A percentile compares a stretch with the other conserved stretches of the same genome.
These are phyloP conservation scores for Mycena metata DNA, from an alignment of 768 basidiomycete species.

Conservation along the genomic window DNA sequence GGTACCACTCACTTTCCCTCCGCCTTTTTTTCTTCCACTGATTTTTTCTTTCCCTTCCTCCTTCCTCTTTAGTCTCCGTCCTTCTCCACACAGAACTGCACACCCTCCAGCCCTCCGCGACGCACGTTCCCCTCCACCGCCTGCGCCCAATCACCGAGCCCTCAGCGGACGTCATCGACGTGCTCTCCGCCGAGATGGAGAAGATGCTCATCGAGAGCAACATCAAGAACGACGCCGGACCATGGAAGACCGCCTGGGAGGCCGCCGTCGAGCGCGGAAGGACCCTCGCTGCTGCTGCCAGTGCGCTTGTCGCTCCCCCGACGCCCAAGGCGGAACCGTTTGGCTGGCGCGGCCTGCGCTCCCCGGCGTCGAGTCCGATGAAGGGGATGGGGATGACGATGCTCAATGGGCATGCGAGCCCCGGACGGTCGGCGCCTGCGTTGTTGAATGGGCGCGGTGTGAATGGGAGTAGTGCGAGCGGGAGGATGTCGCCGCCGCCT, in stretches of 20 bases:
- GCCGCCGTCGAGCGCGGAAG: conserved; percentile 49
- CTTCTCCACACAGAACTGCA: conserved; percentile 69
- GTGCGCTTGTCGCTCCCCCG: neutral
- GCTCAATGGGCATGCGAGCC: neutral
- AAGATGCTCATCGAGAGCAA: conserved; percentile 74
- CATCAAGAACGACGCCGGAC: conserved; percentile 67
- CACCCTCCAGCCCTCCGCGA: conserved; percentile 59
- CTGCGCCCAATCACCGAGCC: conserved; percentile 51
- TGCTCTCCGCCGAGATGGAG: conserved; percentile 71
- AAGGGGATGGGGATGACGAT: conserved; percentile 4
- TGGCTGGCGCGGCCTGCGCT: neutral
- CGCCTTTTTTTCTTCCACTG: neutral
- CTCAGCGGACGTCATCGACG: conserved; percentile 53
- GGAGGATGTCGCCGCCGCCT: conserved; percentile 21
- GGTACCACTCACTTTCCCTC: conserved; percentile 46
- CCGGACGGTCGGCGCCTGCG: neutral
- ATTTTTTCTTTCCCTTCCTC: neutral
- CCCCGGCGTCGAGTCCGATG: conserved; percentile 3
- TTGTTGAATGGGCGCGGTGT: conserved; percentile 7
- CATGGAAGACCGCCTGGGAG: conserved; percentile 69
- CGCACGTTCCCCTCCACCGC: conserved; percentile 54
- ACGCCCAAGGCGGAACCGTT: neutral
- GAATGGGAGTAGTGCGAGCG: conserved; percentile 14
- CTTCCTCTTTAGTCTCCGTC: conserved; percentile 63
- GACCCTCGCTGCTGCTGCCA: neutral